Evolutionary conservation across 164 flowering plant species (phyloP), one percentile per base, ranked within the genome.

Genomic region (Amborella trichopoda): DNA sequence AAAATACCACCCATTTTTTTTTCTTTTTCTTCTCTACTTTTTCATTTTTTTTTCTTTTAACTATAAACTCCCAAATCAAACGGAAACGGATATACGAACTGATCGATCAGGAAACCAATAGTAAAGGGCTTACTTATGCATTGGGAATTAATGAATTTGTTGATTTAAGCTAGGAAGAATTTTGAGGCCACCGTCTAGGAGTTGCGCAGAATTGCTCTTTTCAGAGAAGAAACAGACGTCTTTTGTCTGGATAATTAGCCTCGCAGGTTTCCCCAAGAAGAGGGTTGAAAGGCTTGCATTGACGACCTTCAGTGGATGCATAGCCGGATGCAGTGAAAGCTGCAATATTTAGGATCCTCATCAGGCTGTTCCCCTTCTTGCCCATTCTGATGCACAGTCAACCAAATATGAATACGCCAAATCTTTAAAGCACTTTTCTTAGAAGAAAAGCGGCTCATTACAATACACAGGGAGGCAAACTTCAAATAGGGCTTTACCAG

Each of bases 311-410:
- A 14, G 75, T 60, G n/a, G n/a, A n/a, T n/a, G 78, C 72, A 60
- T 70, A 73, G n/a, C 75, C 78, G 10, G 78, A 73, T 5, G 65
- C 65, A 30, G 78, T 75, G 65, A 70, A 73, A 40, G 78, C 78
- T 19, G 78, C 78, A 18, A 73, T 67, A 53, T 70, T 67, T 21
- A 73, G 65, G 24, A 62, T 57, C 63, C 78, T 67, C 72, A 67
- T 54, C 25, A 70, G 68, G 49, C 70, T 60, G 52, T 73, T 62
- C n/a, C 75, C 75, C 78, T 73, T 39, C 53, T n/a, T n/a, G n/a
- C 71, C 55, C 59, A 63, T 28, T 67, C 65, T 28, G 48, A 48
- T 9, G 71, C 71, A 23, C 56, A 55, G 8, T 67, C 71, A 3
- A 67, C 19, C 16, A 67, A 65, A 40, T 62, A 62, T 1, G 71